Conservation (phyloP, 2,329 filamentous ascomycete genomes). For the Verruconis gallopava region DNA sequence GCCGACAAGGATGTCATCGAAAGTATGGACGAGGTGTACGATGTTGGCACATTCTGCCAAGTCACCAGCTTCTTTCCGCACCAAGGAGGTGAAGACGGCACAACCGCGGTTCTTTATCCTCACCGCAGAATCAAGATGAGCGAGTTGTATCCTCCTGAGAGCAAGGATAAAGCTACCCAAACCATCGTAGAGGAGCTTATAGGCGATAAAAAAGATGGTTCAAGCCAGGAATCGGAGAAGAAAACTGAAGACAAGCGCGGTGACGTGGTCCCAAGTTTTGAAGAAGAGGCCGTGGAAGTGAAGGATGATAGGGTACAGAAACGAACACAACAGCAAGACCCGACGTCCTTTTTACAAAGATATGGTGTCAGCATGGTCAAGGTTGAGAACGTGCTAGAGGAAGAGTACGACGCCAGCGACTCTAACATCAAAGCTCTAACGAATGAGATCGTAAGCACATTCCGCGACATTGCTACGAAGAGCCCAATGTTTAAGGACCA, state of each 20-base stretch:
- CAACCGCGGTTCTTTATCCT: constrained; percentile 91
- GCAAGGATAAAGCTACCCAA: constrained; percentile 20
- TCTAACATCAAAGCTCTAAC: constrained; percentile 82
- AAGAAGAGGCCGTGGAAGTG: constrained; percentile 58
- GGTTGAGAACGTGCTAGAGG: constrained; percentile 82
- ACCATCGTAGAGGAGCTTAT: constrained; percentile 32
- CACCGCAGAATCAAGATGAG: constrained; percentile 90
- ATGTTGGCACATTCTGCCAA: constrained; percentile 93
- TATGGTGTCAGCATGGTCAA: constrained; percentile 90
- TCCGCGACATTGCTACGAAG: constrained; percentile 89
- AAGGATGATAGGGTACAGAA: constrained; percentile 2
- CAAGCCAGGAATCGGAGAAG: constrained; percentile 23
- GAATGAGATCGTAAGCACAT: constrained; percentile 96
- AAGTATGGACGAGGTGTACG: constrained; percentile 80
- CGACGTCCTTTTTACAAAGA: constrained; percentile 80
- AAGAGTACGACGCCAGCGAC: constrained; percentile 81
- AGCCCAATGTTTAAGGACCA: constrained; percentile 95
- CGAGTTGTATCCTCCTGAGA: constrained; percentile 57
- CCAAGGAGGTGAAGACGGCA: constrained; percentile 66
- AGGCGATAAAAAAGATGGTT: constrained; percentile 29
- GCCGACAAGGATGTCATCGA: constrained; percentile 90
- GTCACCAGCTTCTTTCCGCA: constrained; percentile 94
- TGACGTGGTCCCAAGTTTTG: constrained; percentile 93
- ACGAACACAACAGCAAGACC: constrained; percentile 40
- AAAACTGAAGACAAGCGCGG: constrained; percentile 54